phyloP scores from a whole-genome alignment of 441 rosid species.

The Pelargonium australe region DNA sequence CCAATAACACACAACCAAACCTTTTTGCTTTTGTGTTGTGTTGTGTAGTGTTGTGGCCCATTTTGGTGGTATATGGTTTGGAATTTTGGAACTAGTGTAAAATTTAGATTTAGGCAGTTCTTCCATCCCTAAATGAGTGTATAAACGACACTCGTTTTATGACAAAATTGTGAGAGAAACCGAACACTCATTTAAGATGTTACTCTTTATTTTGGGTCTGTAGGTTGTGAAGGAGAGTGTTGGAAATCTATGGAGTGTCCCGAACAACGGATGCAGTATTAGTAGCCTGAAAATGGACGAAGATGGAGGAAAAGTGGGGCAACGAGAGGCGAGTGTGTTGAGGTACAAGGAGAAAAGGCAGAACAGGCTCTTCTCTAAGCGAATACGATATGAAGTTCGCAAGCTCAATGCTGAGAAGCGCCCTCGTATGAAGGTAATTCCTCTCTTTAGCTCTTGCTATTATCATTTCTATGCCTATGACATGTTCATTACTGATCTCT shows the following conservation, averaged over 20 bases:
- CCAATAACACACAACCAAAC: too few relatives aligned
- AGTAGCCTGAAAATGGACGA: not conserved
- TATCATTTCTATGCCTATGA: slow-evolving; percentile 14
- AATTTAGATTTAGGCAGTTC: too few relatives aligned
- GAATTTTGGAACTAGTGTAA: too few relatives aligned
- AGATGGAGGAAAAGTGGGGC: slow-evolving; percentile 18
- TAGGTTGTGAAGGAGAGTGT: slow-evolving; percentile 34
- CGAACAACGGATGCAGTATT: slow-evolving; percentile 32
- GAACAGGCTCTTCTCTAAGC: slow-evolving; percentile 71
- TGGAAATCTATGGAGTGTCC: slow-evolving; percentile 50
- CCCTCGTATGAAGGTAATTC: slow-evolving; percentile 71
- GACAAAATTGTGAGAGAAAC: not conserved
- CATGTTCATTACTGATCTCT: slow-evolving; percentile 23
- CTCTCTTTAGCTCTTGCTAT: not conserved
- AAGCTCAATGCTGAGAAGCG: slow-evolving; percentile 93
- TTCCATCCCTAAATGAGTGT: too few relatives aligned
- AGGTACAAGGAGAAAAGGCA: slow-evolving; percentile 87
- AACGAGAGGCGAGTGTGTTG: slow-evolving; percentile 78
- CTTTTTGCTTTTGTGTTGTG: too few relatives aligned
- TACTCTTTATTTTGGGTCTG: not conserved
- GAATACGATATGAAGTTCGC: slow-evolving; percentile 79
- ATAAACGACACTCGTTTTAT: not conserved
- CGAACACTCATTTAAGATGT: not conserved
- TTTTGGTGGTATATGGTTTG: too few relatives aligned
- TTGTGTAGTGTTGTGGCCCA: too few relatives aligned